These are phyloP conservation scores for Trichoderma virens DNA, from an alignment of 495 filamentous ascomycete genomes.

Conservation along the genomic window DNA sequence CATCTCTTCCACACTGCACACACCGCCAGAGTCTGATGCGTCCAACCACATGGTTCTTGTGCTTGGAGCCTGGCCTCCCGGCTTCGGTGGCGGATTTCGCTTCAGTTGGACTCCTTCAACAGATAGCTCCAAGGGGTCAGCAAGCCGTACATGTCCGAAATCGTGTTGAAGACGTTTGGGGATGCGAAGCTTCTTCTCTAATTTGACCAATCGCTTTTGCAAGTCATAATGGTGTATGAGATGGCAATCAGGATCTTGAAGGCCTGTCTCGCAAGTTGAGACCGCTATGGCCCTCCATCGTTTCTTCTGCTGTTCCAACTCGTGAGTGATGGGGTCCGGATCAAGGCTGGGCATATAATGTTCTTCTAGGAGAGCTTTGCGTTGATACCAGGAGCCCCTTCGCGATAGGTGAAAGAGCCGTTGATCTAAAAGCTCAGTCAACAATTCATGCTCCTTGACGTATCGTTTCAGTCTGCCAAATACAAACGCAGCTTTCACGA, in stretches of 20 bases:
- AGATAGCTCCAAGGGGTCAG: conserved; percentile 63
- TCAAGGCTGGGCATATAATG: conserved; percentile 75
- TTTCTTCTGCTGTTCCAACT: conserved; percentile 54
- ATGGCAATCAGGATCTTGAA: conserved; percentile 83
- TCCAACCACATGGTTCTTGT: conserved; percentile 86
- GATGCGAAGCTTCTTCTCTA: conserved; percentile 79
- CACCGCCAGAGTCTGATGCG: conserved; percentile 53
- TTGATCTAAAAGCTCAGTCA: conserved; percentile 71
- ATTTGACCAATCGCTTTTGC: conserved; percentile 83
- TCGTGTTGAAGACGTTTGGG: conserved; percentile 84
- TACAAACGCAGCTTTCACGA: conserved; percentile 76
- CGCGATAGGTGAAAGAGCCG: conserved; percentile 76
- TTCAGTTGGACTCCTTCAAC: conserved; percentile 72
- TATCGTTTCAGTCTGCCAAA: conserved; percentile 78
- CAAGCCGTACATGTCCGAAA: conserved; percentile 75
- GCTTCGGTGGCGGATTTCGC: conserved; percentile 36
- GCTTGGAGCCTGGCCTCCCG: conserved; percentile 37
- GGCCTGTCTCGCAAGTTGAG: conserved; percentile 76
- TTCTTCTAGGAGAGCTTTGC: conserved; percentile 89
- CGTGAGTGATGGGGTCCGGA: conserved; percentile 27
- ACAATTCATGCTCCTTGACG: conserved; percentile 64
- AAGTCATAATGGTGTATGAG: conserved; percentile 89
- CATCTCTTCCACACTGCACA: conserved; percentile 85
- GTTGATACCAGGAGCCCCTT: conserved; percentile 91
- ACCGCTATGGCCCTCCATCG: conserved; percentile 75